phyloP scores from a whole-genome alignment of 1,284 basidiomycete species.

The Psilocybe mexicana region DNA sequence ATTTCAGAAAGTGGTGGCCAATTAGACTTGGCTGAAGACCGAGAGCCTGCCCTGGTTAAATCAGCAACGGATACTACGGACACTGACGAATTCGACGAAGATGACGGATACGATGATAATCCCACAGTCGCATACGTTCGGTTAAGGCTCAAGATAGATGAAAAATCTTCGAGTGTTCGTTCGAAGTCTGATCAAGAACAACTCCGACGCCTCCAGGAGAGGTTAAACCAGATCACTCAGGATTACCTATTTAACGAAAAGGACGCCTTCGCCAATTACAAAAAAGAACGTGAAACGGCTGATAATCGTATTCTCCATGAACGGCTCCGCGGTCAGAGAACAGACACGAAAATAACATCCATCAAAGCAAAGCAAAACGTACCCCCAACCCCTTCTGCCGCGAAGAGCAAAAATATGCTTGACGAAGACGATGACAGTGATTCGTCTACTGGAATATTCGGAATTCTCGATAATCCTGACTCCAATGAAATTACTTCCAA shows the following conservation, averaged over 20 bases:
- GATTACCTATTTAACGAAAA: conserved; percentile 78
- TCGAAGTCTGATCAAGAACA: conserved; percentile 25
- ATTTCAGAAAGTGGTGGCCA: not conserved
- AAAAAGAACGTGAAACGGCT: conserved; percentile 53
- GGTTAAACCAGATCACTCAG: conserved; percentile 55
- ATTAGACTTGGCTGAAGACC: not conserved
- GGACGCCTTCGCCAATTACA: conserved; percentile 66
- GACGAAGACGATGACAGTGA: conserved; percentile 52
- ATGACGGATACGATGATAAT: conserved; percentile 9
- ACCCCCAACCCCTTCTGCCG: conserved; percentile 21
- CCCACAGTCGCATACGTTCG: conserved; percentile 65
- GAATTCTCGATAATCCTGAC: conserved; percentile 74
- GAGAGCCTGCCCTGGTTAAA: too few relatives aligned
- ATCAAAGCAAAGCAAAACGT: not conserved
- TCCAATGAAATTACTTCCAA: conserved; percentile 48
- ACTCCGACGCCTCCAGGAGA: conserved; percentile 46
- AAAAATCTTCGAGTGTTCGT: conserved; percentile 32
- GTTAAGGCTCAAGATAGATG: conserved; percentile 56
- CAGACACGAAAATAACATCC: conserved; percentile 16
- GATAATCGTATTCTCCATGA: conserved; percentile 54
- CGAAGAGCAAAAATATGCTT: conserved; percentile 45
- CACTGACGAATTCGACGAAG: not conserved
- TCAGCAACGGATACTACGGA: not conserved
- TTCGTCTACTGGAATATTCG: conserved; percentile 69
- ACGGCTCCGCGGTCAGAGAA: conserved; percentile 27